phyloP scores from a whole-genome alignment of 1,284 basidiomycete species.

The Mycena citricolor region DNA sequence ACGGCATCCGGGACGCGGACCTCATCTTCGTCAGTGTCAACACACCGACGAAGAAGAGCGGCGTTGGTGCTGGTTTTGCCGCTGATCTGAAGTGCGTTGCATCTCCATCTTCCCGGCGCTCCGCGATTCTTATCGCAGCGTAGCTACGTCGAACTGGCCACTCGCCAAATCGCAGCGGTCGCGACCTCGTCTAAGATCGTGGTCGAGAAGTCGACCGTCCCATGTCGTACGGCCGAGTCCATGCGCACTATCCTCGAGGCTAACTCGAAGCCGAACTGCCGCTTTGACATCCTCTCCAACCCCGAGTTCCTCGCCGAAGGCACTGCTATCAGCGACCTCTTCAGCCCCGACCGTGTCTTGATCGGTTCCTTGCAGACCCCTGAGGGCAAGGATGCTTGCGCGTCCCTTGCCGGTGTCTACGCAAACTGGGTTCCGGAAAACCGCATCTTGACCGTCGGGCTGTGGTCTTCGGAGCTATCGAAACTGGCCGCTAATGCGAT shows the following conservation, averaged over 20 bases:
- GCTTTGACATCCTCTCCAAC: slow-evolving; percentile 98
- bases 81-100: slow-evolving; percentile 91
- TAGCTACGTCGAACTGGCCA: slow-evolving; percentile 95
- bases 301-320: slow-evolving; percentile 99
- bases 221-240: slow-evolving; percentile 96
- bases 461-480: slow-evolving; percentile 98
- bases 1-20: slow-evolving; percentile 90
- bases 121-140: slow-evolving; percentile 14
- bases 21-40: slow-evolving; percentile 90
- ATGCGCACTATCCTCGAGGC: slow-evolving; percentile 99
- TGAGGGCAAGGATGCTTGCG: slow-evolving; percentile 82
- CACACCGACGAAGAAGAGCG: slow-evolving; percentile 97
- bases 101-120: slow-evolving; percentile 6
- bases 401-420: slow-evolving; percentile 80
- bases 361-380: slow-evolving; percentile 92
- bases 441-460: slow-evolving; percentile 89
- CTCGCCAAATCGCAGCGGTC: slow-evolving; percentile 91
- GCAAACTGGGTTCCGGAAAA: slow-evolving; percentile 92
- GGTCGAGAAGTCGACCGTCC: slow-evolving; percentile 99
- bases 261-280: slow-evolving; percentile 89
- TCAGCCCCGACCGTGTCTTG: slow-evolving; percentile 91
- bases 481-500: slow-evolving; percentile 99
- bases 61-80: slow-evolving; percentile 96
- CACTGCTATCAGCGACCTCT: slow-evolving; percentile 90
- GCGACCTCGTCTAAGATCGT: slow-evolving; percentile 95